Base-by-base conservation (phyloP, 2,329 filamentous ascomycete genomes). In the Verticillium dahliae region DNA sequence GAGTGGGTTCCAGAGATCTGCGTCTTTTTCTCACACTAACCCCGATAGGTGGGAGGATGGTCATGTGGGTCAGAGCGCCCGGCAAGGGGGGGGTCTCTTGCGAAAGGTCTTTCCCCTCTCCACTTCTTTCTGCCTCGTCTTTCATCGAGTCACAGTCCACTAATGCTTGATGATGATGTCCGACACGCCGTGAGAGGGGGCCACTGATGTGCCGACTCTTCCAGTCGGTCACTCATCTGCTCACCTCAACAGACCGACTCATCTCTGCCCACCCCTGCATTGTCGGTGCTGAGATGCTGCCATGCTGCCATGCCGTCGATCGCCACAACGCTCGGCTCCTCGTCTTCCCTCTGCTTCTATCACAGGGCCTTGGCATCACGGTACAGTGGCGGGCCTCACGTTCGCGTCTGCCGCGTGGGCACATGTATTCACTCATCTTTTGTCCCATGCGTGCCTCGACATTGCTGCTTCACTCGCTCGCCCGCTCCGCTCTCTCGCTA, bases 1-100 rank as follows among this genome's bases (percentile, higher is more conserved):
- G 55, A 27, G 15, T 34, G 55, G 33, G 35, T 34, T 56, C 55
- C 61, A 64, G 62, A 65, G 63, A 65, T 63, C 63, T 65, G 63
- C 63, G 63, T 57, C 56, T 55, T 65, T 63, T 60, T 58, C 57
- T 60, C 38, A 52, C 62, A 60, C 63, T 65, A 65, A 58, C 62
- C 58, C 55, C 59, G 38, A 58, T 65, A 41, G 35, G 58, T 62
- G 55, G 55, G 58, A 56, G 55, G 39, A 60, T 59, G 62, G 38
- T 50, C 39, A 60, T 18, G 14, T 59, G 57, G 61, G 59, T 39
- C 33, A 37, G 6, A 50, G 4, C 27, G 35, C 62, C 59, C 60
- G 33, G 33, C 13, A 27, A 11, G 18, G 18, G 10, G 45, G 18
- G 45, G 45, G 45, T 50, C 45, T 50, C 45, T 50, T 50, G 45